Conservation (phyloP, 495 filamentous ascomycete species). For the Aspergillus conjunctus region DNA sequence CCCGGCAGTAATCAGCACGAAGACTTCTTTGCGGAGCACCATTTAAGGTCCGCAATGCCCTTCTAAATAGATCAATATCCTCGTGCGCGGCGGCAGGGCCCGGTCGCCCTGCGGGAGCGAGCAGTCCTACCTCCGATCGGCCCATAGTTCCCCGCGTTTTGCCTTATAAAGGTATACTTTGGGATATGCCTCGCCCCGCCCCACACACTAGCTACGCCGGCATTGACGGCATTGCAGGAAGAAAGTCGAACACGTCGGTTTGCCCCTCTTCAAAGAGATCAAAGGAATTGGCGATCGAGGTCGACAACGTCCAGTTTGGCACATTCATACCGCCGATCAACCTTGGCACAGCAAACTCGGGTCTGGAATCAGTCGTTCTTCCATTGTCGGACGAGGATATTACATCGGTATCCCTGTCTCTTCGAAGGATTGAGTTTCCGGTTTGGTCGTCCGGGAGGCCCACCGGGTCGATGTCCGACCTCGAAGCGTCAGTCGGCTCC, state of each 20-base stretch:
- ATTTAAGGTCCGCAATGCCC: too few species aligned
- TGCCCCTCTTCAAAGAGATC: constrained; percentile 50
- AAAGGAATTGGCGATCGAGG: constrained; percentile 48
- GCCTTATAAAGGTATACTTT: too few species aligned
- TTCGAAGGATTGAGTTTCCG: constrained; percentile 2
- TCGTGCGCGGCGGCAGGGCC: too few species aligned
- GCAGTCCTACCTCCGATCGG: too few species aligned
- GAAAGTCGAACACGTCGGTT: constrained; percentile 49
- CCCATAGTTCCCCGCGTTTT: too few species aligned
- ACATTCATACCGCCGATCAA: constrained; percentile 42
- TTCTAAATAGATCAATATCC: too few species aligned
- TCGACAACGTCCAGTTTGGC: constrained; percentile 47
- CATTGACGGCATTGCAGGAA: constrained; percentile 46
- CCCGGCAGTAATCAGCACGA: too few species aligned
- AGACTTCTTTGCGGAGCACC: too few species aligned
- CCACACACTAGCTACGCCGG: constrained; percentile 26
- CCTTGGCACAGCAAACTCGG: constrained; percentile 35
- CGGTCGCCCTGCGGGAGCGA: too few species aligned
- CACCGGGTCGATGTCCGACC: constrained; percentile 13
- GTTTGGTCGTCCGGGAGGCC: not conserved
- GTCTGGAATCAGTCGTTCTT: constrained; percentile 30
- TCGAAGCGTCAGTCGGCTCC: constrained; percentile 23
- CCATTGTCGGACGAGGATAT: constrained; percentile 23
- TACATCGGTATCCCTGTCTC: constrained; percentile 12
- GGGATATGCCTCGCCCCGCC: too few species aligned